Evolutionary conservation across 108 stramenopile species (phyloP).

Genomic region (Aurantiochytrium sp.): DNA sequence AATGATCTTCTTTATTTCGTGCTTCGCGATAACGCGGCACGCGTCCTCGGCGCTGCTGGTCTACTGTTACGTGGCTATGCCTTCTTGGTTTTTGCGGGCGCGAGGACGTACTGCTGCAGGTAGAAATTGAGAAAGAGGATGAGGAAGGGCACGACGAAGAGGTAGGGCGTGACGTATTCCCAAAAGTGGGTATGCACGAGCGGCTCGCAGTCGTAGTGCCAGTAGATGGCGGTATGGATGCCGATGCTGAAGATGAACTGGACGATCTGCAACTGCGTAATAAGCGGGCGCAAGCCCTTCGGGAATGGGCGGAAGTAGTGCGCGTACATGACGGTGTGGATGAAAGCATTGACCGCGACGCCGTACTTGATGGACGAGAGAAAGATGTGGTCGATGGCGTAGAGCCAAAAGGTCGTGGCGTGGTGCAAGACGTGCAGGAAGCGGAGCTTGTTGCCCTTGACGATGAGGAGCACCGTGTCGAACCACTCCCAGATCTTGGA

Average conservation of each 20-base stretch:
- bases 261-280: conserved; percentile 21
- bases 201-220: conserved; percentile 5
- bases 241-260: conserved; percentile 2
- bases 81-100: not conserved
- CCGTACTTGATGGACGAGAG: conserved; percentile 13
- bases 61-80: too few relatives aligned
- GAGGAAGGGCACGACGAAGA: not conserved
- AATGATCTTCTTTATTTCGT: too few relatives aligned
- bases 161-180: not conserved
- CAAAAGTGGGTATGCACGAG: not conserved
- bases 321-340: conserved; percentile 6
- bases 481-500: conserved; percentile 30
- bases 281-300: not conserved
- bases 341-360: conserved; percentile 6
- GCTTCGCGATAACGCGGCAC: too few relatives aligned
- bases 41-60: too few relatives aligned
- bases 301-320: conserved; percentile 21
- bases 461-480: not conserved
- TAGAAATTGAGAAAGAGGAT: conserved; percentile 13
- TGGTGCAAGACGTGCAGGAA: conserved; percentile 7
- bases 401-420: conserved; percentile 24
- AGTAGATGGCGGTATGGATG: not conserved
- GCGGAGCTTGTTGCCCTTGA: conserved; percentile 16
- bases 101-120: not conserved
- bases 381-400: conserved; percentile 13